Conservation (phyloP, 768 basidiomycete genomes). For the Chiua virens region DNA sequence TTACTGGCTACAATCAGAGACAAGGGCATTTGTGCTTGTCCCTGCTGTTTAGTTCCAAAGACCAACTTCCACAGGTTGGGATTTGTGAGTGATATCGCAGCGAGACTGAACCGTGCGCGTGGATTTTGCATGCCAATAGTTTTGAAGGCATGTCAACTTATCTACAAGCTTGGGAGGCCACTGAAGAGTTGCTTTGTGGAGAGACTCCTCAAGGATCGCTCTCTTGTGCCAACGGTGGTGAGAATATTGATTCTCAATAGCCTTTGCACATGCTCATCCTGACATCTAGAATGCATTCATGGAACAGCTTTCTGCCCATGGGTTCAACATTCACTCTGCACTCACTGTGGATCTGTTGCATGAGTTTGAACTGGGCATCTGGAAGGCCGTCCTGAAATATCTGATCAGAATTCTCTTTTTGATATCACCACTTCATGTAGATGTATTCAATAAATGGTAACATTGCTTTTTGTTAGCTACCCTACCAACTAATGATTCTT, state of each 20-base stretch:
- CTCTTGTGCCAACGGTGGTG: background rate
- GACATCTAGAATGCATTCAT: background rate
- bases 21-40: background rate
- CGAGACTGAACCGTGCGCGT: background rate
- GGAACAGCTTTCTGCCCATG: background rate
- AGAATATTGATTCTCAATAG: background rate
- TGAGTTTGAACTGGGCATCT: background rate
- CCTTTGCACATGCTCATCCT: background rate
- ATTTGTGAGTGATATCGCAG: background rate
- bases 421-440: background rate
- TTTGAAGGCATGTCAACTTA: background rate
- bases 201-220: background rate
- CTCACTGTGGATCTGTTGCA: background rate
- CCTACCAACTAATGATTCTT: background rate
- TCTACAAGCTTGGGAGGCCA: background rate
- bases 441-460: background rate
- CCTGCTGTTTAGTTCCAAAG: background rate
- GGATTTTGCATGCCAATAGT: background rate
- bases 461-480: background rate
- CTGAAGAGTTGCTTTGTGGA: background rate
- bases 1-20: background rate
- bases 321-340: background rate
- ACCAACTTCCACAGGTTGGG: background rate
- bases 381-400: background rate
- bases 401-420: background rate